These are phyloP conservation scores for Daedaleopsis sinensis DNA, from an alignment of 768 basidiomycete species.

Conservation along the genomic window DNA sequence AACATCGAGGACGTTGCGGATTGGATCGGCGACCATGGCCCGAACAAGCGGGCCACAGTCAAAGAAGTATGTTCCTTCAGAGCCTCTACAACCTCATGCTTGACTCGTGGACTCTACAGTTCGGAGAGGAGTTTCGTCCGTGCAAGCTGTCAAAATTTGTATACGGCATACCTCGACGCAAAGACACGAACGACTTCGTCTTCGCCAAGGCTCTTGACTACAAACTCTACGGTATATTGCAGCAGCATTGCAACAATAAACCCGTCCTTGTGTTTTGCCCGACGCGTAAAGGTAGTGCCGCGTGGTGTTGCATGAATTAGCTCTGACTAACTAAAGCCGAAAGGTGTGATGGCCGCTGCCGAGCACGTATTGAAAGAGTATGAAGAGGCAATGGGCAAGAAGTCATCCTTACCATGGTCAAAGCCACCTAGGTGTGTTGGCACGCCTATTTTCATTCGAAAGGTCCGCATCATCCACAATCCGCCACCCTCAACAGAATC, in stretches of 20 bases:
- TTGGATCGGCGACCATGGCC: constrained; percentile 70
- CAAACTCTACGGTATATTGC: constrained; percentile 72
- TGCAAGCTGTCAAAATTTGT: constrained; percentile 78
- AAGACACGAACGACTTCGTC: constrained; percentile 75
- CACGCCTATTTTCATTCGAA: not conserved
- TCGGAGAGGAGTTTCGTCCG: constrained; percentile 91
- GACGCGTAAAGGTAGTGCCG: constrained; percentile 89
- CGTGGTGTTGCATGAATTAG: too few relatives aligned
- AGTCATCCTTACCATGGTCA: constrained; percentile 67
- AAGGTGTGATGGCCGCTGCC: constrained; percentile 61
- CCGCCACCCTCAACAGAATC: constrained; percentile 42
- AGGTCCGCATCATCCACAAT: not conserved
- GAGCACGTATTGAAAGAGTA: constrained; percentile 78
- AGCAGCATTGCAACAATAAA: constrained; percentile 74
- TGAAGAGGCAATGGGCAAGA: constrained; percentile 52
- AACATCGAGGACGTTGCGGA: constrained; percentile 88
- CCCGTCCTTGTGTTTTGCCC: constrained; percentile 89
- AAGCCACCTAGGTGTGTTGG: constrained; percentile 52
- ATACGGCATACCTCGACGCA: constrained; percentile 65
- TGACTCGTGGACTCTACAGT: constrained; percentile 47
- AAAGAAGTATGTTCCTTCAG: constrained; percentile 57
- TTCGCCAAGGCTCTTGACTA: constrained; percentile 73
- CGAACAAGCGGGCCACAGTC: constrained; percentile 54
- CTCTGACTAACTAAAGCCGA: constrained; percentile 4
- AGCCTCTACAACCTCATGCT: not conserved